Percentiles rank a stretch among this genome's conserved stretches.
phyloP scores from a whole-genome alignment of 345 rosid species.

The Physaria fendleri region DNA sequence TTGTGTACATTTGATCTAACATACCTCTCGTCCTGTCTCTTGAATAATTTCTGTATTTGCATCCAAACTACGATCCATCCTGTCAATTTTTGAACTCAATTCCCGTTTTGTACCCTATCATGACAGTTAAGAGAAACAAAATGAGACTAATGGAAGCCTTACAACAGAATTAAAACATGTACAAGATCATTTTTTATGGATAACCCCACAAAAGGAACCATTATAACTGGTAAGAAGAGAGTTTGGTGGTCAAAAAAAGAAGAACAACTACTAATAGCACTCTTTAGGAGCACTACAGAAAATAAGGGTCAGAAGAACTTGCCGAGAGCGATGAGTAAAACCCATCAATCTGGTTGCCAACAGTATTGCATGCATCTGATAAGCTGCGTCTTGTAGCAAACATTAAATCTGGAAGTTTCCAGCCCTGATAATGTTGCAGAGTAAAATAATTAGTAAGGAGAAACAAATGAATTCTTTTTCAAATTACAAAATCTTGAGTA shows the following conservation, averaged over 20 bases:
- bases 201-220: not conserved
- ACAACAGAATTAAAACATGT: not conserved
- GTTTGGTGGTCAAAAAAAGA: not conserved
- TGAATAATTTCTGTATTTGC: constrained; percentile 48
- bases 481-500: not conserved
- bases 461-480: not conserved
- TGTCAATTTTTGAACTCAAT: constrained; percentile 51
- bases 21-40: constrained; percentile 60
- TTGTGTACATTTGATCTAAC: constrained; percentile 12
- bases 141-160: constrained; percentile 2
- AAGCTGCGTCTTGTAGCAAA: constrained; percentile 90
- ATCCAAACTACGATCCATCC: constrained; percentile 45
- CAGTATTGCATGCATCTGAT: constrained; percentile 70
- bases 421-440: constrained; percentile 53
- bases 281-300: not conserved
- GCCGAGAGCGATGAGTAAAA: constrained; percentile 71
- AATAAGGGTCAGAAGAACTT: constrained; percentile 19
- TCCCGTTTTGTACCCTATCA: constrained; percentile 59
- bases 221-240: not conserved
- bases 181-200: not conserved
- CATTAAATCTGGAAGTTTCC: constrained; percentile 94
- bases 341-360: constrained; percentile 72
- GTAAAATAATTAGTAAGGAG: not conserved
- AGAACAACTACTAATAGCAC: not conserved
- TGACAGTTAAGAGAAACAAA: not conserved